Base-by-base conservation (phyloP, 179 eudicot species). In the Nepenthes alata region DNA sequence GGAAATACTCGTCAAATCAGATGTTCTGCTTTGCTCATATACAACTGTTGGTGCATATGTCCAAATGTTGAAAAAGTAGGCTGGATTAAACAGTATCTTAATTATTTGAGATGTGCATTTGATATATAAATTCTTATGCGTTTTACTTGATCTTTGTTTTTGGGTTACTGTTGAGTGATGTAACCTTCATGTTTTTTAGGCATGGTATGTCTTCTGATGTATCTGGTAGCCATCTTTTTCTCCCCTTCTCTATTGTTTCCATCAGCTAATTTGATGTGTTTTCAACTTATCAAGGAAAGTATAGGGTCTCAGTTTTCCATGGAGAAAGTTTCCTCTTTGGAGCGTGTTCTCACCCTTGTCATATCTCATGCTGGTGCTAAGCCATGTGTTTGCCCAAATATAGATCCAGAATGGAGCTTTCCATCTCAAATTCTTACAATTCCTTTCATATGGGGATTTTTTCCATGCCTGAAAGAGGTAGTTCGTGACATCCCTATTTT, bases 351-450 rank as follows among this genome's bases (percentile, higher is more conserved):
- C 63, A 74, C 77, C 55, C 74, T 72, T 5, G 66, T 80, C 11
- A 75, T 84, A 55, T 75, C 81, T 59, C 99, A 89, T 78, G 76
- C 78, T 67, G 89, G 91, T 67, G 83, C 83, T 73, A 70, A 57
- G 66, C 75, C 93, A 49, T 89, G 97, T 71, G 65, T 69, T 53
- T 94, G 99, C 74, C 75, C 73, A 57, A 80, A 68, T 71, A 67
- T 75, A 70, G 89, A 83, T 59, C 85, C 81, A 11, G 72, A 58
- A 62, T 70, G 83, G 81, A 75, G 88, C 72, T 89, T 94, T 74
- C 74, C 83, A 38, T 94, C 95, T 51, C 94, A 93, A 67, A 80
- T 94, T 71, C 85, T 94, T 47, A 77, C 90, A n/a, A 76, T 94
- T 62, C 99, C 99, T 34, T 94, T 89, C 69, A 60, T 94, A 70